phyloP scores from a whole-genome alignment of 1,284 basidiomycete species.

The Dichomitus squalens region DNA sequence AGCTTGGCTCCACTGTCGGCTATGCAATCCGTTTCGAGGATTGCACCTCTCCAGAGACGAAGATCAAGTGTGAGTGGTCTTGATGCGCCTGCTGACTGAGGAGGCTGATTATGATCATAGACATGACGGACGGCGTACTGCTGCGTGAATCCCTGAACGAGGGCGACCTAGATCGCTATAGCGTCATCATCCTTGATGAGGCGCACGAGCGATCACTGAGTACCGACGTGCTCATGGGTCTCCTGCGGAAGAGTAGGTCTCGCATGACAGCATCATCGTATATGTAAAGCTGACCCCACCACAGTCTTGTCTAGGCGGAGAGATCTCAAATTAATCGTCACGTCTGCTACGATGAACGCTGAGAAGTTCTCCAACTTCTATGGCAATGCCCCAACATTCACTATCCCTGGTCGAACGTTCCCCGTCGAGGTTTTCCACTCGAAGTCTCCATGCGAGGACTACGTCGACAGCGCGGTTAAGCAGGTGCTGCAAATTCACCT shows the following conservation, averaged over 20 bases:
- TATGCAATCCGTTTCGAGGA: conserved; percentile 99
- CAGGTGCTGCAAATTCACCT: conserved; percentile 97
- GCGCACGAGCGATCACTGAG: conserved; percentile 96
- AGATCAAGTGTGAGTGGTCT: conserved; percentile 82
- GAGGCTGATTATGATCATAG: conserved; percentile 41
- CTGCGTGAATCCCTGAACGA: conserved; percentile 95
- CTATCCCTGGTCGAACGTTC: conserved; percentile 98
- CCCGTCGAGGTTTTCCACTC: conserved; percentile 96
- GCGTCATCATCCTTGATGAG: conserved; percentile 95
- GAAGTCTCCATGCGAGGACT: conserved; percentile 98
- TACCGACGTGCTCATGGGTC: conserved; percentile 97
- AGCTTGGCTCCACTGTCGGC: conserved; percentile 87
- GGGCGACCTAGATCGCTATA: conserved; percentile 93
- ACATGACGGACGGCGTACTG: conserved; percentile 98
- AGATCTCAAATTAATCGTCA: conserved; percentile 96
- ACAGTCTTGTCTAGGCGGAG: conserved; percentile 87
- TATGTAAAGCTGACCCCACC: conserved; percentile 11
- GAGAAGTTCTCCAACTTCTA: conserved; percentile 98
- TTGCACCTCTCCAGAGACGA: conserved; percentile 89
- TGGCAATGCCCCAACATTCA: conserved; percentile 93
- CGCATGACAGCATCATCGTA: not conserved
- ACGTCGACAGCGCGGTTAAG: conserved; percentile 97
- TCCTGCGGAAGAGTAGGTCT: conserved; percentile 85
- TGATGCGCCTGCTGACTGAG: not conserved
- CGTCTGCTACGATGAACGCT: conserved; percentile 98